Evolutionary conservation across 768 basidiomycete species (phyloP), one percentile per base, ranked within the genome.

Genomic region (Termitomyces sp.): DNA sequence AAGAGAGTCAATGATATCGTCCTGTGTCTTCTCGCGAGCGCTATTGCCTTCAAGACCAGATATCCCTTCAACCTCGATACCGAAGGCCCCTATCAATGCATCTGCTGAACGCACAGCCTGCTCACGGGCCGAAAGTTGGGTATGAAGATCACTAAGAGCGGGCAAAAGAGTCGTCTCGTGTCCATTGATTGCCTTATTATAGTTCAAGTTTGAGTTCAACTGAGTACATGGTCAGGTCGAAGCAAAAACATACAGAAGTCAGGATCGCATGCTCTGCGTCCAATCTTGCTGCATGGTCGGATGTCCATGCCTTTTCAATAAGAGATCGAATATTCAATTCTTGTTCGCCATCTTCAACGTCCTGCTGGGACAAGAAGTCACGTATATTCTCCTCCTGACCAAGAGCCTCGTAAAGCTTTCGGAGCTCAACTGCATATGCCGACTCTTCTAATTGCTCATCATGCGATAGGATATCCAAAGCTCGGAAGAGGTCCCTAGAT

Each of bases 21-120:
- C 57, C 11, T 35, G 32, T 27, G 47, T 7, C 25, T 1, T 36
- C 20, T 31, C 22, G 11, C 3, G 31, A 9, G 50, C 25, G 23
- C n/a, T 41, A 13, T 40, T 15, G 12, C 27, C 38, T 18, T 41
- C 41, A 13, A 53, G 39, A 10, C 39, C 23, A 15, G 56, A 60
- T 12, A 69, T 46, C 10, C 61, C 65, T 32, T 68, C 64, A 15
- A 75, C 52, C 51, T 77, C 74, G 49, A 72, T 69, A 1, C 62
- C 62, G 20, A 77, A 60, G 2, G 67, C 67, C 15, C 70, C 67
- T 13, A 72, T 49, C 27, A 71, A 56, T 0, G 67, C 72, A 33
- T 73, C 70, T 2, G 68, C 59, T 27, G 73, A 69, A 22, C 57
- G 50, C 6, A 63, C 52, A 18, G 47, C 45, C 25, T 60, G 47